These are phyloP conservation scores for Citeromyces hawaiiensis DNA, from an alignment of 1,139 yeast species.

Conservation along the genomic window DNA sequence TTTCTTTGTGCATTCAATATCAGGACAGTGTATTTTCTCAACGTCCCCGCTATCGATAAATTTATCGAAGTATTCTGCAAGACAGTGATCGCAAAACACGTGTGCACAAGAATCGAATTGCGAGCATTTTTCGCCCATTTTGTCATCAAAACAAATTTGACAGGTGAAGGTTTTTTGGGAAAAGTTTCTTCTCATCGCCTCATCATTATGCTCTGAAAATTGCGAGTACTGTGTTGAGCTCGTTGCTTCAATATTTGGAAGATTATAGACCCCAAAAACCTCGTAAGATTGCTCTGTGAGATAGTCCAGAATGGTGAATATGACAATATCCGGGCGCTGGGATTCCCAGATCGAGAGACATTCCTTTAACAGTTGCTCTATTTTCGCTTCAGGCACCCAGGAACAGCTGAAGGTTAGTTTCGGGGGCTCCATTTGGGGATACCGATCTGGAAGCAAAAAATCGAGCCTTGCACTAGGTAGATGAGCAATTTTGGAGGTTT, in stretches of 20 bases:
- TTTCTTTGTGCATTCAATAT: constrained; percentile 28
- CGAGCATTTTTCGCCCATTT: constrained; percentile 32
- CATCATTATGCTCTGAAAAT: constrained; percentile 11
- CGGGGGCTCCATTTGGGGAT: constrained; percentile 19
- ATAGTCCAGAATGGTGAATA: constrained; percentile 33
- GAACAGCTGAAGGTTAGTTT: constrained; percentile 12
- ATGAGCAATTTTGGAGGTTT: constrained; percentile 9
- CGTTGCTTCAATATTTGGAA: constrained; percentile 8
- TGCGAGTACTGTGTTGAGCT: constrained; percentile 9
- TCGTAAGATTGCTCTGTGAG: constrained; percentile 18
- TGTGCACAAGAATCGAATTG: constrained; percentile 34
- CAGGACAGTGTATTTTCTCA: constrained; percentile 46
- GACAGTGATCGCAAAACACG: constrained; percentile 38
- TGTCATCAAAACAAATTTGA: constrained; percentile 43
- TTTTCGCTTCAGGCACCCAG: constrained; percentile 15
- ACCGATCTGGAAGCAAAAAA: constrained; percentile 19
- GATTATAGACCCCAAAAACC: constrained; percentile 10
- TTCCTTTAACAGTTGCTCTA: constrained; percentile 10
- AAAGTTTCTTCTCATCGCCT: constrained; percentile 19
- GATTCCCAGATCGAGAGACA: constrained; percentile 23
- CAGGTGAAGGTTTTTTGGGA: constrained; percentile 31
- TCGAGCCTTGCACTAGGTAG: constrained; percentile 21
- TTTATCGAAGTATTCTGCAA: constrained; percentile 29
- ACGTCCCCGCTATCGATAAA: constrained; percentile 38
- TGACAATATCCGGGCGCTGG: constrained; percentile 22